phyloP scores from a whole-genome alignment of 2,329 filamentous ascomycete species.

The Pseudocercospora vitis region DNA sequence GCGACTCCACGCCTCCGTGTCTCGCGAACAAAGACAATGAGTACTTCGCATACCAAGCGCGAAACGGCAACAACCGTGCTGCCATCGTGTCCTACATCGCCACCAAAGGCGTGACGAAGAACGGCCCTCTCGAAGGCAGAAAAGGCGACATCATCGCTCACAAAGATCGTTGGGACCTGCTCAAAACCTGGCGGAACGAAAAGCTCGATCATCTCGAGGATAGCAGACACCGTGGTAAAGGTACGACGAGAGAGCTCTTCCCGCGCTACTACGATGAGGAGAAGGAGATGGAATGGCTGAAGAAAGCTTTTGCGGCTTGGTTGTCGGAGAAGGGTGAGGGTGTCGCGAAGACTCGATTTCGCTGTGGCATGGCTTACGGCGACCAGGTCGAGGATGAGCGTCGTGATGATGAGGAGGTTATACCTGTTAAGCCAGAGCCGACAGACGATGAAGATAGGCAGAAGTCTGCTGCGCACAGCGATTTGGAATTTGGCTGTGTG shows the following conservation, averaged over 20 bases:
- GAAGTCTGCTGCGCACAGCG: background rate
- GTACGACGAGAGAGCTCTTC: background rate
- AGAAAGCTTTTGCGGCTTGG: background rate
- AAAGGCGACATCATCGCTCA: background rate
- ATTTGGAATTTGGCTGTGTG: background rate
- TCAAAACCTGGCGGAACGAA: slow-evolving; percentile 4
- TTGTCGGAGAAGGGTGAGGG: too few relatives aligned
- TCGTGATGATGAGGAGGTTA: slow-evolving; percentile 12
- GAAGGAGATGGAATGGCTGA: slow-evolving; percentile 13
- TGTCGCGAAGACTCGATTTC: too few relatives aligned
- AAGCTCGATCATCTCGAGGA: background rate
- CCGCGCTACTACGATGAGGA: slow-evolving; percentile 9
- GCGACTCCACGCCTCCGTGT: background rate
- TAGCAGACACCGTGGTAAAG: background rate
- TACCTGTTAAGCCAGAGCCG: background rate
- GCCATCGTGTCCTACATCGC: background rate
- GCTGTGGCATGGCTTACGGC: too few relatives aligned
- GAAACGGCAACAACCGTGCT: background rate
- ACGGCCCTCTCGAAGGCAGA: too few relatives aligned
- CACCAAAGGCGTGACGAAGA: background rate
- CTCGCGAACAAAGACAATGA: background rate
- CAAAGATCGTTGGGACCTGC: slow-evolving; percentile 3
- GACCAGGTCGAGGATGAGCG: background rate
- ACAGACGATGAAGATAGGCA: background rate
- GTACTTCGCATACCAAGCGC: background rate